A percentile compares a stretch with the other conserved stretches of the same genome.
Evolutionary conservation across 768 basidiomycete genomes (phyloP).

Genomic region (Leccinum boreale): DNA sequence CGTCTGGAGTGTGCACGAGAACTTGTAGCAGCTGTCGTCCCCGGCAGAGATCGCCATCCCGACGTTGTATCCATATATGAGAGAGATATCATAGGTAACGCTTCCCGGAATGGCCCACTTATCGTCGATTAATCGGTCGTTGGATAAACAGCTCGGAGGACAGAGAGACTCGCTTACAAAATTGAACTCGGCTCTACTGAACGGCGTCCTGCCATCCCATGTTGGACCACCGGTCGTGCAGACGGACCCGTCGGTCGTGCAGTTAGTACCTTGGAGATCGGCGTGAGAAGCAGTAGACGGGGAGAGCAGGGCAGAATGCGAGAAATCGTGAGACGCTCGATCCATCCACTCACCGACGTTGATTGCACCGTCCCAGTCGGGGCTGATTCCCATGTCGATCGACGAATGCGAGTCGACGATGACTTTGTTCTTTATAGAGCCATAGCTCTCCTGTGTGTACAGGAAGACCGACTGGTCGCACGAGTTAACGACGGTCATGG

Average conservation of each 20-base stretch:
- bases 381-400: slow-evolving; percentile 15
- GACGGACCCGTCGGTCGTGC: slow-evolving; percentile 10
- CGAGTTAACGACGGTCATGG: slow-evolving; percentile 21
- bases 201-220: slow-evolving; percentile 20
- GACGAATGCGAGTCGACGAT: slow-evolving; percentile 9
- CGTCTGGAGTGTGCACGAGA: slow-evolving; percentile 15
- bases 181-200: slow-evolving; percentile 18
- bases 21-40: slow-evolving; percentile 12
- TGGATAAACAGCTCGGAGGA: background rate
- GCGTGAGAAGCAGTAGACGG: background rate
- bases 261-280: slow-evolving; percentile 16
- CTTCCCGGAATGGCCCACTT: slow-evolving; percentile 5
- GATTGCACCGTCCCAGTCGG: slow-evolving; percentile 21
- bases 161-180: slow-evolving; percentile 6
- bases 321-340: background rate
- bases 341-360: slow-evolving; percentile 14
- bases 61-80: slow-evolving; percentile 23
- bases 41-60: slow-evolving; percentile 20
- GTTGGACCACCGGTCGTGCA: slow-evolving; percentile 21
- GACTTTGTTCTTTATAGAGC: slow-evolving; percentile 20
- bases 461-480: slow-evolving; percentile 23
- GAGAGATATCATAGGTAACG: slow-evolving; percentile 22
- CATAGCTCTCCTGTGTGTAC: slow-evolving; percentile 22
- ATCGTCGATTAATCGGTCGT: background rate
- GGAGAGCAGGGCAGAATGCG: background rate